Evolutionary conservation across 768 basidiomycete genomes (phyloP).

Genomic region (Termitomyces eurrhizus): DNA sequence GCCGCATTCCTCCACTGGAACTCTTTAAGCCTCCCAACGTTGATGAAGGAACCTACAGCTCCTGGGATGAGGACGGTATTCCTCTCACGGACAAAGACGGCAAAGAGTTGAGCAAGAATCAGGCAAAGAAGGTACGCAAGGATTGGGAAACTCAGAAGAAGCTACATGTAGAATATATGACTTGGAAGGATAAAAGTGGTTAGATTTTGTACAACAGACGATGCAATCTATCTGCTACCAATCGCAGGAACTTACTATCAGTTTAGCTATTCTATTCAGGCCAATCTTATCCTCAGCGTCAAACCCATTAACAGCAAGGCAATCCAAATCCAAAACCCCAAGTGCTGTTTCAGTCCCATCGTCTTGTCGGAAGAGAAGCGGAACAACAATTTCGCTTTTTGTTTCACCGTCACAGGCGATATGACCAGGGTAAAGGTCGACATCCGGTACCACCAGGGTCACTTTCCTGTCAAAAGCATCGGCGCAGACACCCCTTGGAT

Average conservation of each 20-base stretch:
- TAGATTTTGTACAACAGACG: slow-evolving; percentile 11
- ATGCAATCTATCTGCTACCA: slow-evolving; percentile 40
- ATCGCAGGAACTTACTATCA: slow-evolving; percentile 61
- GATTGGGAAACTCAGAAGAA: slow-evolving; percentile 71
- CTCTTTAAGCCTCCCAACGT: slow-evolving; percentile 86
- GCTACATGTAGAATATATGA: slow-evolving; percentile 74
- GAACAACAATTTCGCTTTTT: slow-evolving; percentile 86
- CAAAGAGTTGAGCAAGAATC: slow-evolving; percentile 79
- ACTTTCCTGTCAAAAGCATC: slow-evolving; percentile 57
- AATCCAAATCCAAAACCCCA: slow-evolving; percentile 86
- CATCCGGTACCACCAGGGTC: slow-evolving; percentile 71
- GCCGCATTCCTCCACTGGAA: slow-evolving; percentile 65
- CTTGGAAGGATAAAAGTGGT: slow-evolving; percentile 27
- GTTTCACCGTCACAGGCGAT: slow-evolving; percentile 93
- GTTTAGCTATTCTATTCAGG: slow-evolving; percentile 63
- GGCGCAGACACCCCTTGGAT: slow-evolving; percentile 81
- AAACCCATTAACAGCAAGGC: slow-evolving; percentile 67
- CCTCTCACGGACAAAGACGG: slow-evolving; percentile 85
- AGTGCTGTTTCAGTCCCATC: slow-evolving; percentile 28
- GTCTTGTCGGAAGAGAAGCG: slow-evolving; percentile 43
- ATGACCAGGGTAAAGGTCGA: slow-evolving; percentile 83
- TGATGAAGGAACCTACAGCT: slow-evolving; percentile 65
- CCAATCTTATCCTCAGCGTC: slow-evolving; percentile 75
- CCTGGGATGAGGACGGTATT: slow-evolving; percentile 83
- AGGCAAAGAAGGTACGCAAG: slow-evolving; percentile 74